Conservation (phyloP, 1,139 yeast genomes). For the Geotrichum aggregatum region DNA sequence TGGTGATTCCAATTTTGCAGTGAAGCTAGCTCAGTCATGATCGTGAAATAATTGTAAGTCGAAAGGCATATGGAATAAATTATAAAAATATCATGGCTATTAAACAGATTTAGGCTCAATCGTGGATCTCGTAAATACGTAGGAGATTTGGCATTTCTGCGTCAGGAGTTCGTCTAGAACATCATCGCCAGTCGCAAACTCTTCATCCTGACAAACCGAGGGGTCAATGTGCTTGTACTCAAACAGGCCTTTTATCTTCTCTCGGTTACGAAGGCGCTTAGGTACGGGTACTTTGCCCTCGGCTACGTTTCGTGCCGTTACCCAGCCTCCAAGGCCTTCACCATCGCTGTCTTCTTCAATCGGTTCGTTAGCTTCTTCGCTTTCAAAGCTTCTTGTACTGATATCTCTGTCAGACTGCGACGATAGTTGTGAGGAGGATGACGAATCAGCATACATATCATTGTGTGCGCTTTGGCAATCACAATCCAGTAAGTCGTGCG, state of each 20-base stretch:
- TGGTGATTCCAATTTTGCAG: neutral
- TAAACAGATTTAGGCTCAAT: slow-evolving; percentile 6
- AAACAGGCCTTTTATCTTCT: slow-evolving; percentile 49
- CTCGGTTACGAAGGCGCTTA: slow-evolving; percentile 28
- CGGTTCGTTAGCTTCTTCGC: slow-evolving; percentile 22
- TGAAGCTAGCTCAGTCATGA: too few species aligned
- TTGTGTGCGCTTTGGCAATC: slow-evolving; percentile 41
- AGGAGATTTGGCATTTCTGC: slow-evolving; percentile 10
- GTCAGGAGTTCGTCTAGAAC: slow-evolving; percentile 9
- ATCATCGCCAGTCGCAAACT: slow-evolving; percentile 11
- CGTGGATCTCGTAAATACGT: slow-evolving; percentile 19
- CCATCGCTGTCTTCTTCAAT: slow-evolving; percentile 23
- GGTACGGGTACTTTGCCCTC: slow-evolving; percentile 30
- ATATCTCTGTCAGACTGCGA: slow-evolving; percentile 12
- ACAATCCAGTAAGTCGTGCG: slow-evolving; percentile 83
- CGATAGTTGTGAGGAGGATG: neutral
- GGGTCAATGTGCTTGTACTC: slow-evolving; percentile 58
- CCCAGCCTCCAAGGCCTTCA: slow-evolving; percentile 41
- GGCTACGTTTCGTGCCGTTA: slow-evolving; percentile 45
- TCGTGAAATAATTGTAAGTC: too few species aligned
- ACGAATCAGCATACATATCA: neutral
- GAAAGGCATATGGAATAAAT: too few species aligned
- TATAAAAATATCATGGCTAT: too few species aligned
- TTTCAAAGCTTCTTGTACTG: neutral
- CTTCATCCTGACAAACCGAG: neutral